Percentiles rank a stretch among this genome's conserved stretches.
Conservation (phyloP, 177 flowering plant genomes). For the Vitis hybrid region DNA sequence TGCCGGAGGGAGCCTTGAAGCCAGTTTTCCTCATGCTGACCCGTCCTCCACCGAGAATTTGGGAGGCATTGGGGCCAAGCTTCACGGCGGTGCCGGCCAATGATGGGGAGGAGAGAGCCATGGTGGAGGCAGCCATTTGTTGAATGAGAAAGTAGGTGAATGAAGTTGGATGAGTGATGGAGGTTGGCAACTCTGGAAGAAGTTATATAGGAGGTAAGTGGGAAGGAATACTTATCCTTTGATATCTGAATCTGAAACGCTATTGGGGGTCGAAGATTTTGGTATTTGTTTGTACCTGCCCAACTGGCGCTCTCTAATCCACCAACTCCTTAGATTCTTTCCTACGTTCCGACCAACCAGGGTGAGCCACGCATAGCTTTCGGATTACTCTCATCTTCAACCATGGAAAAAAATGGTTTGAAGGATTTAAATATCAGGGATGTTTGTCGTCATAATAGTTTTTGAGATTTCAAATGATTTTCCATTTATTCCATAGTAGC, state of each 20-base stretch:
- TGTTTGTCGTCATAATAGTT: no score
- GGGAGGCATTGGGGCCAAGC: constrained; percentile 13
- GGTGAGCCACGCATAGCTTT: not conserved
- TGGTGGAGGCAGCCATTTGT: constrained; percentile 46
- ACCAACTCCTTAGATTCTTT: constrained; percentile 13
- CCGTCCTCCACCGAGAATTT: not conserved
- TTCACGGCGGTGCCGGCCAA: constrained; percentile 32
- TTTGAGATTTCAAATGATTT: no score
- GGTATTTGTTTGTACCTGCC: not conserved
- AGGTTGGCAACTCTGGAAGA: not conserved
- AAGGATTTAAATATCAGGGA: no score
- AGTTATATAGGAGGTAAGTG: constrained; percentile 6
- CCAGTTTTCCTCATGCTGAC: constrained; percentile 37
- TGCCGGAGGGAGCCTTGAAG: constrained; percentile 36
- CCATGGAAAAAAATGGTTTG: no score
- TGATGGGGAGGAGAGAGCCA: constrained; percentile 56
- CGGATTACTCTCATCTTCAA: not conserved
- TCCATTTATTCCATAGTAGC: no score
- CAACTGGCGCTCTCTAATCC: constrained; percentile 25
- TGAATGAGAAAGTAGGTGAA: not conserved
- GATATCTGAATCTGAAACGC: constrained; percentile 25
- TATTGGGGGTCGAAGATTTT: constrained; percentile 27
- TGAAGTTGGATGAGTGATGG: not conserved
- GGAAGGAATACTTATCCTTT: constrained; percentile 19
- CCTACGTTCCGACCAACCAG: not conserved